Base-by-base conservation (phyloP, 768 basidiomycete genomes). In the Trametes cubensis region DNA sequence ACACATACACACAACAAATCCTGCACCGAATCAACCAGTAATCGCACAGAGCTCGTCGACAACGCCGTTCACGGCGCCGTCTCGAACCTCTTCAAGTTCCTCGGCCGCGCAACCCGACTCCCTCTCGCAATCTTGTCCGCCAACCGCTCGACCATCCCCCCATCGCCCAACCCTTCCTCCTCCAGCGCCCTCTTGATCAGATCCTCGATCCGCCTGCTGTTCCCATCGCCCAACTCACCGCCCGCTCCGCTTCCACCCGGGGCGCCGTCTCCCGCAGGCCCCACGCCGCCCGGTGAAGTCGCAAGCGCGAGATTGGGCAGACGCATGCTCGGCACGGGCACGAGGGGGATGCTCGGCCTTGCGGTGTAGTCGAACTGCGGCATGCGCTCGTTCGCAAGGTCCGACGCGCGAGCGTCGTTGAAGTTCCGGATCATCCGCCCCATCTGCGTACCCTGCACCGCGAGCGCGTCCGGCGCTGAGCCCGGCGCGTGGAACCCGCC, bases 361-460 rank as follows among this genome's bases (percentile, higher is more conserved):
- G 70, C 61, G 28, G 57, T 46, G 53, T 77, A 71, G 66, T 81
- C 73, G 75, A 84, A 84, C 58, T 78, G 75, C 2, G 90, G 91
- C 20, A 93, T 74, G 58, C 88, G 87, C 71, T 92, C 90, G 75
- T 93, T 93, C 50, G 80, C 78, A 25, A 88, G 69, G 74, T 92
- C 90, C 39, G 85, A 84, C 21, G 85, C 85, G 54, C 91, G 90
- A 86, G 90, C 90, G 63, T 92, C 89, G 69, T 83, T 87, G 75
- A 92, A 93, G 60, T 75, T 86, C 59, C 81, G 84, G 71, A 93
- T 90, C 62, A 80, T 80, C 62, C 80, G 78, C 63, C 81, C 79
- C 67, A 88, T 79, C 63, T 83, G 82, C 56, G 81, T 74, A 34
- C 83, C 84, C 50, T 86, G 85, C 38, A 88, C 88, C 34, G 80